Evolutionary conservation across 257 asterid genomes (phyloP).

Genomic region (Sherardia arvensis): DNA sequence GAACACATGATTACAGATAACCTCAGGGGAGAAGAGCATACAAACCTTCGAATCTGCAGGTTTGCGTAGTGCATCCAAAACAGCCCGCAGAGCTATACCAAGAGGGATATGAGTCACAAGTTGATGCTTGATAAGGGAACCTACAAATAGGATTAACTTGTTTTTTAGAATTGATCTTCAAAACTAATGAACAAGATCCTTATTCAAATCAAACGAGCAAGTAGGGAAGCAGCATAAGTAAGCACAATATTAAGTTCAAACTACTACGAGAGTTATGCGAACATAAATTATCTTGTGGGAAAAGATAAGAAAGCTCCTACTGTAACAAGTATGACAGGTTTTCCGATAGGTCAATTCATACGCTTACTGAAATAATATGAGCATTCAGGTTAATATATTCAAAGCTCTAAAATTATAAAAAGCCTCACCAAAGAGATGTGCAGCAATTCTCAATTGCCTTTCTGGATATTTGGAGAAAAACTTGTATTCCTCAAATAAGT

Average conservation of each 20-base stretch:
- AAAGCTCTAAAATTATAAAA: neutral
- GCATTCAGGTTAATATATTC: neutral
- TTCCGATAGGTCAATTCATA: neutral
- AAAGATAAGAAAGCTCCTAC: neutral
- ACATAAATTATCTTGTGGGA: neutral
- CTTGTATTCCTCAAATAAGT: conserved; percentile 82
- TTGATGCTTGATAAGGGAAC: conserved; percentile 85
- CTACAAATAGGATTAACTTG: conserved; percentile 30
- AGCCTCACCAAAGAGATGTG: conserved; percentile 72
- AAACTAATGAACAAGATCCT: neutral
- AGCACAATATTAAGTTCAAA: neutral
- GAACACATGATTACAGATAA: neutral
- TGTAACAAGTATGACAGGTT: neutral
- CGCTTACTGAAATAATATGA: neutral
- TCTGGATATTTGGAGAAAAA: conserved; percentile 84
- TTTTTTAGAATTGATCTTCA: neutral
- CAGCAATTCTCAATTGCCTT: conserved; percentile 78
- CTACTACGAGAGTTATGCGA: neutral
- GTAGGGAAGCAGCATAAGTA: neutral
- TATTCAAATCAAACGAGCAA: neutral
- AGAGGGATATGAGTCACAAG: conserved; percentile 87
- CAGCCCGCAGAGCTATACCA: conserved; percentile 92
- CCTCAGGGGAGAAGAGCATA: conserved; percentile 1
- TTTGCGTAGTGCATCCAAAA: conserved; percentile 88
- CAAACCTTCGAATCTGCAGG: conserved; percentile 85